Conservation (phyloP, 1,284 basidiomycete species). For the Naganishia albida region DNA sequence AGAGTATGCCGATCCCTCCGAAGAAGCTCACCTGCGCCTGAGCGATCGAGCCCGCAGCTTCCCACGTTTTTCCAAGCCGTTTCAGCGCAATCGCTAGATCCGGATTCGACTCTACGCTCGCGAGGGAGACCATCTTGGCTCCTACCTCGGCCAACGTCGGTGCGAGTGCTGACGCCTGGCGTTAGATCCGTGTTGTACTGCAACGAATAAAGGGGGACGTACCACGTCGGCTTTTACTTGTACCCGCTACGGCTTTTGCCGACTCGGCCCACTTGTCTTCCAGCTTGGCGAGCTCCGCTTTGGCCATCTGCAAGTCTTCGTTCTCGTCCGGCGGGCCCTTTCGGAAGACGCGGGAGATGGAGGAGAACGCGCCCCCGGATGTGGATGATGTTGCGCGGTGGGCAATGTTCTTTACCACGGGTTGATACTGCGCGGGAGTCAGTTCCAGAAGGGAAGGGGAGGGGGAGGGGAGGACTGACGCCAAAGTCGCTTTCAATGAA, state of each 20-base stretch:
- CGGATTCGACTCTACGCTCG: conserved; percentile 80
- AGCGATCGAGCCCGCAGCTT: conserved; percentile 78
- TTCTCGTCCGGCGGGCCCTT: conserved; percentile 55
- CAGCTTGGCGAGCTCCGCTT: conserved; percentile 83
- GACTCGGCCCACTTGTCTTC: conserved; percentile 86
- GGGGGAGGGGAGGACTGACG: conserved; percentile 45
- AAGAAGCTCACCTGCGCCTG: conserved; percentile 64
- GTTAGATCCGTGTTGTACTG: not conserved
- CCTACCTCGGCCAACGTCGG: conserved; percentile 78
- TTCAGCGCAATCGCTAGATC: conserved; percentile 74
- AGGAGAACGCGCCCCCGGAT: conserved; percentile 45
- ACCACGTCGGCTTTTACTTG: conserved; percentile 78
- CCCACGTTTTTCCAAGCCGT: conserved; percentile 80
- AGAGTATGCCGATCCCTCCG: not conserved
- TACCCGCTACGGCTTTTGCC: conserved; percentile 79
- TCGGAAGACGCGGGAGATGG: conserved; percentile 49
- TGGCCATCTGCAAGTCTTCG: conserved; percentile 75
- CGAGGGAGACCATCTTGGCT: conserved; percentile 80
- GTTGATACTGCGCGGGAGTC: conserved; percentile 60
- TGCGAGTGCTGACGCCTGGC: conserved; percentile 63
- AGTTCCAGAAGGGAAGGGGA: not conserved
- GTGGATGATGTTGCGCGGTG: conserved; percentile 63
- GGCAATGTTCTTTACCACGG: conserved; percentile 54
- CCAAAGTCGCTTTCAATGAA: conserved; percentile 97
- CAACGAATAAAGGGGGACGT: conserved; percentile 38